A percentile compares a stretch with the other conserved stretches of the same genome.
phyloP scores from a whole-genome alignment of 2,329 filamentous ascomycete genomes.

The Torrubiellomyces zombiae region DNA sequence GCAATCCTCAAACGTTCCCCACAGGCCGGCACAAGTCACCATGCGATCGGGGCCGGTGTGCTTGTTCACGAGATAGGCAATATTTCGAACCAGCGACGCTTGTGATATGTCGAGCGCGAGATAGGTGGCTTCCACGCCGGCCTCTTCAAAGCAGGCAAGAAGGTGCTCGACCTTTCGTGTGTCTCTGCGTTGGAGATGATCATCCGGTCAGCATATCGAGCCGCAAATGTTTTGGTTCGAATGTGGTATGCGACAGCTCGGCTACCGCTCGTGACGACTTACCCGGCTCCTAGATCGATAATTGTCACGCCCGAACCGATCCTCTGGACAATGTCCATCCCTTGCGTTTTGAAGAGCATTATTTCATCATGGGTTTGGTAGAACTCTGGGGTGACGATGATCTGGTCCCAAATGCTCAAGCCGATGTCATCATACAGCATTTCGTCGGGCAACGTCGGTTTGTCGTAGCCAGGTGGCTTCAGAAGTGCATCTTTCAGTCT shows the following conservation, averaged over 20 bases:
- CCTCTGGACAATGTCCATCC: constrained; percentile 15
- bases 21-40: constrained; percentile 20
- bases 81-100: constrained; percentile 17
- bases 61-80: constrained; percentile 13
- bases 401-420: constrained; percentile 22
- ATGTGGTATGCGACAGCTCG: too few relatives aligned
- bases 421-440: constrained; percentile 22
- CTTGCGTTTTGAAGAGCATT: constrained; percentile 17
- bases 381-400: constrained; percentile 21
- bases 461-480: constrained; percentile 10
- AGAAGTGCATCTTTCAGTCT: constrained; percentile 12
- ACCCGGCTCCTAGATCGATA: constrained; percentile 25
- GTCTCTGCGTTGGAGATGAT: constrained; percentile 12
- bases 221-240: too few relatives aligned
- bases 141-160: constrained; percentile 17
- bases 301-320: constrained; percentile 16
- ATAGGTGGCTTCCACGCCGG: constrained; percentile 14
- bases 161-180: constrained; percentile 23
- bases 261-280: too few relatives aligned
- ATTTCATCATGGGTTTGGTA: constrained; percentile 26
- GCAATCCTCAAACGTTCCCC: constrained; percentile 22
- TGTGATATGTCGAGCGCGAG: constrained; percentile 24
- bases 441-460: constrained; percentile 21
- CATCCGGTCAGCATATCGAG: not conserved
- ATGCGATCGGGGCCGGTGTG: constrained; percentile 11